Conservation (phyloP, 441 rosid species). For the Euphorbia celastroides region DNA sequence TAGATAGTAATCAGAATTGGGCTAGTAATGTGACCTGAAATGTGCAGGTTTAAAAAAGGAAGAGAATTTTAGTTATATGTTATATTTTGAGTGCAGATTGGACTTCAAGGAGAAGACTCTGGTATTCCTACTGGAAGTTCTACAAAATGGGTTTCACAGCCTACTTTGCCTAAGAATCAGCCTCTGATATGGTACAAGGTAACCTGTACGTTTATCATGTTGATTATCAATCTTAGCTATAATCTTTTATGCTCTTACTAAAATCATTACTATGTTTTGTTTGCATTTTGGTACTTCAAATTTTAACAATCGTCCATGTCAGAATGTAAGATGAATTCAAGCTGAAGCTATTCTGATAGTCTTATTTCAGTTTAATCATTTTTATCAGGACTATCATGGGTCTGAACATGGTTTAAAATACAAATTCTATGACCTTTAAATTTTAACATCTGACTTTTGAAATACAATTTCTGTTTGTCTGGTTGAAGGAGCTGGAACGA, state of each 20-base stretch:
- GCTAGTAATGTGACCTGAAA: neutral
- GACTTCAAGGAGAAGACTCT: constrained; percentile 83
- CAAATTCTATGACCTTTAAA: neutral
- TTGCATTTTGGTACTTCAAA: neutral
- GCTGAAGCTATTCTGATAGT: neutral
- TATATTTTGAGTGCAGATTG: constrained; percentile 43
- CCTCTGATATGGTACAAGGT: constrained; percentile 98
- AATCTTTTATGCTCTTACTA: neutral
- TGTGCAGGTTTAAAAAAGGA: neutral
- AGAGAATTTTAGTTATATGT: neutral
- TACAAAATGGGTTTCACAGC: constrained; percentile 57
- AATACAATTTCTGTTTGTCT: neutral
- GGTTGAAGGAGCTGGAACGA: neutral
- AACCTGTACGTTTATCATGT: constrained; percentile 9
- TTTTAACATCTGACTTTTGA: neutral
- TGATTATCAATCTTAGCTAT: neutral
- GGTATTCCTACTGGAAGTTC: constrained; percentile 64
- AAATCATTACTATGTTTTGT: neutral
- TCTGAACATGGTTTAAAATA: neutral
- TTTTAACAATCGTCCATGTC: too few species aligned
- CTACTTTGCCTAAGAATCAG: constrained; percentile 64
- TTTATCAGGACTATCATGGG: neutral
- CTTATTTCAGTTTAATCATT: neutral
- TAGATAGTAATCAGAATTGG: neutral
- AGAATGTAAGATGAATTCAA: neutral